Percentiles rank a stretch among this genome's conserved stretches.
Evolutionary conservation across 805 yeast genomes (phyloP).

Genomic region (Cyberlindnera xylosilytica): DNA sequence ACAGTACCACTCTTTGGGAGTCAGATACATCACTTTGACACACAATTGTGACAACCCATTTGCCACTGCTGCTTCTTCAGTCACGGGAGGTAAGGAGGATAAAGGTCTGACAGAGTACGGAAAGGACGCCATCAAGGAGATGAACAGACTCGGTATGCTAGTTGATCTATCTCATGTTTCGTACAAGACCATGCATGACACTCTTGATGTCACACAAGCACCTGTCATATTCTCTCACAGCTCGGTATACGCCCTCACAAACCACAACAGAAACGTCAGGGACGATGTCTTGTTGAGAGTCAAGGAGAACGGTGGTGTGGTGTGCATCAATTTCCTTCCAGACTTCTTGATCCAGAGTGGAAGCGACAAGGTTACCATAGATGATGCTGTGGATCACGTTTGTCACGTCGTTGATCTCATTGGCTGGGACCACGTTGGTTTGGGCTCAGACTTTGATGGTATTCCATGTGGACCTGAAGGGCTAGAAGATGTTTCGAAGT

Average conservation of each 20-base stretch:
- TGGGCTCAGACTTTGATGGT: slow-evolving; percentile 54
- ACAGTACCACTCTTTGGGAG: slow-evolving; percentile 47
- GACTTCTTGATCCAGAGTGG: slow-evolving; percentile 30
- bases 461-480: slow-evolving; percentile 49
- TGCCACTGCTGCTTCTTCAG: slow-evolving; percentile 52
- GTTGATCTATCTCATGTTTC: slow-evolving; percentile 52
- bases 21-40: slow-evolving; percentile 50
- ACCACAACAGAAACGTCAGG: slow-evolving; percentile 44
- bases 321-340: slow-evolving; percentile 45
- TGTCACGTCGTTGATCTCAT: slow-evolving; percentile 39
- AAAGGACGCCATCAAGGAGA: slow-evolving; percentile 39
- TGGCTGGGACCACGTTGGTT: slow-evolving; percentile 51
- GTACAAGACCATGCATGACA: slow-evolving; percentile 45
- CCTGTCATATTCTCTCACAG: slow-evolving; percentile 52
- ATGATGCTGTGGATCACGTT: slow-evolving; percentile 46
- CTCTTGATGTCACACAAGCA: slow-evolving; percentile 35
- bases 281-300: slow-evolving; percentile 42
- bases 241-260: slow-evolving; percentile 38
- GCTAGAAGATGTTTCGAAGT: slow-evolving; percentile 53
- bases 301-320: slow-evolving; percentile 44
- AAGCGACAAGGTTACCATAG: slow-evolving; percentile 33
- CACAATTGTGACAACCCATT: slow-evolving; percentile 58
- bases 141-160: slow-evolving; percentile 52
- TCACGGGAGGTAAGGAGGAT: slow-evolving; percentile 44
- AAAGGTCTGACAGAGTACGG: slow-evolving; percentile 43